Conservation (phyloP, 352 stramenopile genomes). For the Elongisporangium prolatum region DNA sequence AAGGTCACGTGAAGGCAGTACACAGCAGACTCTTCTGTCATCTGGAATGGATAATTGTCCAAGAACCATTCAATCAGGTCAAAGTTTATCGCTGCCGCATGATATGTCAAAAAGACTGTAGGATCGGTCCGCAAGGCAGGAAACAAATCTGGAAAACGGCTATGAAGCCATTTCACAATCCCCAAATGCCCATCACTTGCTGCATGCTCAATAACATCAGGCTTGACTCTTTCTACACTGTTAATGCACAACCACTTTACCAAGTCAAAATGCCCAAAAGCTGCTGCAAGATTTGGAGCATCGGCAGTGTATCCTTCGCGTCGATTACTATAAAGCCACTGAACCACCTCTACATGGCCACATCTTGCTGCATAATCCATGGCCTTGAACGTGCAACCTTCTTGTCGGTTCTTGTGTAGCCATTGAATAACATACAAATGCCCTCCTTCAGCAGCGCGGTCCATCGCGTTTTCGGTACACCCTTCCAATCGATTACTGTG, state of each 20-base stretch:
- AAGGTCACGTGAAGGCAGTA: neutral
- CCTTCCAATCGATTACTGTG: constrained; percentile 14
- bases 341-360: constrained; percentile 12
- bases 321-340: constrained; percentile 16
- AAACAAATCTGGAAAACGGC: neutral
- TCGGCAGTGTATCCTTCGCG: constrained; percentile 1
- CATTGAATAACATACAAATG: constrained; percentile 15
- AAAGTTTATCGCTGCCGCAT: neutral
- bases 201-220: constrained; percentile 1
- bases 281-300: neutral
- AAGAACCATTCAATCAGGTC: neutral
- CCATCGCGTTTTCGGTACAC: constrained; percentile 14
- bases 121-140: neutral
- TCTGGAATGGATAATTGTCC: neutral
- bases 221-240: constrained; percentile 1
- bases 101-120: constrained; percentile 1
- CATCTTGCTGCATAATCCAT: constrained; percentile 10
- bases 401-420: constrained; percentile 11
- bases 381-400: constrained; percentile 11
- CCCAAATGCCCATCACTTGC: neutral
- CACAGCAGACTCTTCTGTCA: neutral
- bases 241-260: constrained; percentile 15
- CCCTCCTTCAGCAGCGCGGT: constrained; percentile 11
- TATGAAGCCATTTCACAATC: neutral
- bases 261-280: constrained; percentile 11